Evolutionary conservation across 2,329 filamentous ascomycete genomes (phyloP).

Genomic region (Xylariomycetidae sp.): DNA sequence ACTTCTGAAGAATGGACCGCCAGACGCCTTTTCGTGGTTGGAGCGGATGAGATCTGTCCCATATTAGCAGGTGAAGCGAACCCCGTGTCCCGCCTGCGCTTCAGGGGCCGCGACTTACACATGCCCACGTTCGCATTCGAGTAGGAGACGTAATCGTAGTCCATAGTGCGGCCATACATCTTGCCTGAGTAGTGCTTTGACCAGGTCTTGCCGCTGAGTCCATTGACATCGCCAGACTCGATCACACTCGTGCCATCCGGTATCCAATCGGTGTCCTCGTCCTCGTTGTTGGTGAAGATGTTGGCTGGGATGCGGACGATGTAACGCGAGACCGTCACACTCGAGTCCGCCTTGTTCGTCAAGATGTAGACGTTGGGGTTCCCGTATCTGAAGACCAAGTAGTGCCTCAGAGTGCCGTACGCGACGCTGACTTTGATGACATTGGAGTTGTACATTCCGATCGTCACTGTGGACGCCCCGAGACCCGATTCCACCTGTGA

Average conservation of each 20-base stretch:
- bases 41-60: conserved; percentile 35
- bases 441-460: conserved; percentile 19
- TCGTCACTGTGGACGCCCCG: conserved; percentile 26
- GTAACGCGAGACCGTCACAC: conserved; percentile 34
- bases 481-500: conserved; percentile 29
- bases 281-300: conserved; percentile 25
- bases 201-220: conserved; percentile 27
- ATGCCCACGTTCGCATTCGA: conserved; percentile 30
- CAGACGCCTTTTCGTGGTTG: conserved; percentile 37
- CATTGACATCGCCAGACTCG: conserved; percentile 26
- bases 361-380: conserved; percentile 37
- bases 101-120: too few relatives aligned
- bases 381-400: conserved; percentile 30
- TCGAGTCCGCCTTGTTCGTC: conserved; percentile 36
- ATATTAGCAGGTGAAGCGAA: too few relatives aligned
- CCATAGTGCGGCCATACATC: conserved; percentile 32
- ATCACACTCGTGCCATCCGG: conserved; percentile 25
- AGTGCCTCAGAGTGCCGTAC: conserved; percentile 30
- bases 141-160: conserved; percentile 34
- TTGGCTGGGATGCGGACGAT: conserved; percentile 30
- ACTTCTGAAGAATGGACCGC: conserved; percentile 34
- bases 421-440: conserved; percentile 32
- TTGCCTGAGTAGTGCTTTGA: conserved; percentile 36
- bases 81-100: too few relatives aligned
- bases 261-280: too few relatives aligned